Conservation (phyloP, 495 filamentous ascomycete species). For the Penicillium dipodomyicola region DNA sequence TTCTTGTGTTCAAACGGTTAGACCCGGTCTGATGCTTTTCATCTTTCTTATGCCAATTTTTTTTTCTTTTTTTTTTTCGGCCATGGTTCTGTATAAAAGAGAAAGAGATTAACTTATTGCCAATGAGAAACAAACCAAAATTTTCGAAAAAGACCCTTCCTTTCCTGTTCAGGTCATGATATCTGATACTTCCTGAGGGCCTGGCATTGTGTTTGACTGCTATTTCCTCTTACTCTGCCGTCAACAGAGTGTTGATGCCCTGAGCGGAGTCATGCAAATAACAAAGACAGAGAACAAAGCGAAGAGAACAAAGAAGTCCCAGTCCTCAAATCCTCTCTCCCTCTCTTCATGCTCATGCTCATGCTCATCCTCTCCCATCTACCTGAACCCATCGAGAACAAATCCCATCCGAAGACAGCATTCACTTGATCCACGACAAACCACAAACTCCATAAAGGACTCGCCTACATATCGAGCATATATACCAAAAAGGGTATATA, state of each 20-base stretch:
- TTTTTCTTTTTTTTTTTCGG: slow-evolving; percentile 24
- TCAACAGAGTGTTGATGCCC: background rate
- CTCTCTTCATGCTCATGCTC: background rate
- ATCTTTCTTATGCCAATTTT: slow-evolving; percentile 20
- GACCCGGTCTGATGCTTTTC: slow-evolving; percentile 8
- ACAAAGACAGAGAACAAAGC: slow-evolving; percentile 2
- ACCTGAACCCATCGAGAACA: background rate
- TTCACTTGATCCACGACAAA: background rate
- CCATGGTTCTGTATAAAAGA: slow-evolving; percentile 38
- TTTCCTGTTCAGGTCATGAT: background rate
- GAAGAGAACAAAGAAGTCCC: background rate
- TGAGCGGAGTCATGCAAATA: background rate
- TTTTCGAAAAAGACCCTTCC: slow-evolving; percentile 15
- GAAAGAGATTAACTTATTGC: slow-evolving; percentile 20
- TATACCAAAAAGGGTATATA: background rate
- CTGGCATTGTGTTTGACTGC: background rate
- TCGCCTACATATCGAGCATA: background rate
- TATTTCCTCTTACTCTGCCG: background rate
- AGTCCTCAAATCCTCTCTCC: background rate
- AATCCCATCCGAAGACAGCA: background rate
- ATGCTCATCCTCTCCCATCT: background rate
- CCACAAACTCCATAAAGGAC: background rate
- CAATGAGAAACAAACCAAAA: slow-evolving; percentile 27
- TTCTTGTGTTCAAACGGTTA: slow-evolving; percentile 23
- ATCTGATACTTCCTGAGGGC: background rate